Base-by-base conservation (phyloP, 768 basidiomycete genomes). In the Pisolithus albus region DNA sequence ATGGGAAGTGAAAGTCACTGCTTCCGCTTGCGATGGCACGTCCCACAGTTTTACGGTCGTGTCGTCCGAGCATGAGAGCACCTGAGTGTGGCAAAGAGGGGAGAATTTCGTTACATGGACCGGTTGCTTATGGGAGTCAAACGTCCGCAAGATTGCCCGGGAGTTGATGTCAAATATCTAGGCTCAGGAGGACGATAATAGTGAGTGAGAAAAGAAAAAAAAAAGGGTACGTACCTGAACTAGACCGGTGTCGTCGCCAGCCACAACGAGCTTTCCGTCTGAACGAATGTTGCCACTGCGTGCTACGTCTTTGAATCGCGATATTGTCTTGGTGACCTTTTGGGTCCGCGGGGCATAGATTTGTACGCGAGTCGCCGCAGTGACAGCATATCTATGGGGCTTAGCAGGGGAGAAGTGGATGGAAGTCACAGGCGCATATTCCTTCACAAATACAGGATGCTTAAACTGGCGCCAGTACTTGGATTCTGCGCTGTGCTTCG, bases 321-420 rank as follows among this genome's bases (percentile, higher is more conserved):
- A 88, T 51, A 99, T 92, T 2, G 91, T 95, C 76, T 98, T 98
- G 15, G 85, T 89, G 50, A 97, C 83, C 69, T 93, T 94, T 70
- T 97, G 94, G 3, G 95, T 98, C 49, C 92, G 84, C 13, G 94
- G 92, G 3, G 92, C 90, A 70, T 97, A 97, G 63, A 98, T 87
- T 69, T 98, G 90, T 1, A 99, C 83, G 56, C 94, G 77, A 1
- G 93, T 88, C 0, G 92, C 92, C 2, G 93, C 89, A 24, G 94
- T 96, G 51, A 98, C 93, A 23, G 93, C 95, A 75, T 94, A 97
- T 63, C 88, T 77, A 66, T 99, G 92, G 5, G 95, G 95, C 67
- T 82, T 84, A 24, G 87, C 73, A 1, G 82, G 82, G 1, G 91
- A 83, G 69, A 98, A 98, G 65, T 97, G 91, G 30, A 99, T 77